Percentiles rank a stretch among this genome's conserved stretches.
Conservation (phyloP, 75 land plant species). For the Cunninghamia lanceolata region DNA sequence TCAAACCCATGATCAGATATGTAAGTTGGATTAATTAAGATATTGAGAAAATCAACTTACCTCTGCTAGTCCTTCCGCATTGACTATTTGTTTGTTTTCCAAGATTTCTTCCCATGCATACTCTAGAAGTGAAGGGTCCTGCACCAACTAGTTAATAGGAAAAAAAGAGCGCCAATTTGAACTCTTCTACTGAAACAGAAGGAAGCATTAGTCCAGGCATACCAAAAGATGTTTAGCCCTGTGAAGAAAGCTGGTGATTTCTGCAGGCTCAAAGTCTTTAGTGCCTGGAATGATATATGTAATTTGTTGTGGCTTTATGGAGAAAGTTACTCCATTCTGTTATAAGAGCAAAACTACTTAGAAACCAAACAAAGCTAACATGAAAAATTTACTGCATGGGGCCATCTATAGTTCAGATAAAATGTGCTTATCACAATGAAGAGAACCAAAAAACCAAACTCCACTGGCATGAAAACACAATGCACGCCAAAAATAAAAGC, state of each 20-base stretch:
- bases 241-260: constrained; percentile 59
- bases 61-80: constrained; percentile 76
- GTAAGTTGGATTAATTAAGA: constrained; percentile 3
- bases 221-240: constrained; percentile 63
- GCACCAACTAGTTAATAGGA: constrained; percentile 9
- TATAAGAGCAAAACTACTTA: not conserved
- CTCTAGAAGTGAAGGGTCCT: constrained; percentile 86
- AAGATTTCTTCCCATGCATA: constrained; percentile 90
- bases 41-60: constrained; percentile 25
- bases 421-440: not conserved
- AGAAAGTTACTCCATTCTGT: constrained; percentile 78
- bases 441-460: constrained; percentile 10
- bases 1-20: not conserved
- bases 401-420: not conserved
- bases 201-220: constrained; percentile 9
- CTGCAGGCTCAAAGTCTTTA: constrained; percentile 60
- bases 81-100: constrained; percentile 60
- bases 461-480: constrained; percentile 2
- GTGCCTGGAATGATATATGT: constrained; percentile 85
- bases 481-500: constrained; percentile 1
- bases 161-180: not conserved
- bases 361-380: constrained; percentile 2
- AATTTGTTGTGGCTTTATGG: constrained; percentile 82
- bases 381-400: not conserved
- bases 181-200: constrained; percentile 4